Conservation (phyloP, 1,139 yeast species). For the Scheffersomyces segobiensis region DNA sequence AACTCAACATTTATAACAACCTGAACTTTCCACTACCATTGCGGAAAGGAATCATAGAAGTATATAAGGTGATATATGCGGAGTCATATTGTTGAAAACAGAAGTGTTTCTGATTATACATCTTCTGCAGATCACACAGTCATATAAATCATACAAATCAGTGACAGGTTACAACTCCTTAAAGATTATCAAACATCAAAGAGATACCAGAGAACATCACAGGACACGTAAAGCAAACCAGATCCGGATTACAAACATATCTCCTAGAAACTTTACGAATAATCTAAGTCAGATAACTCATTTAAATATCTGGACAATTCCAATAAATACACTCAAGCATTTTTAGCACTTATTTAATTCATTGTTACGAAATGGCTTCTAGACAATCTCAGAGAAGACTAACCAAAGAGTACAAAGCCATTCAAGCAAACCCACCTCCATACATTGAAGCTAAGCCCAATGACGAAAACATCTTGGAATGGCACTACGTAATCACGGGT, state of each 20-base stretch:
- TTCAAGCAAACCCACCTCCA: conserved; percentile 78
- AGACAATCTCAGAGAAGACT: conserved; percentile 53
- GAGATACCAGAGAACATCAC: too few relatives aligned
- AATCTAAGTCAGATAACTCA: too few relatives aligned
- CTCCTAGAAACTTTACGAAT: too few relatives aligned
- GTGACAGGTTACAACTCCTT: neutral
- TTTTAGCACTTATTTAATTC: too few relatives aligned
- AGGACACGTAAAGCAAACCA: neutral
- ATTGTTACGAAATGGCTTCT: conserved; percentile 40
- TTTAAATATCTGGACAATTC: too few relatives aligned
- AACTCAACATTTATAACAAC: neutral
- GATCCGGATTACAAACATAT: too few relatives aligned
- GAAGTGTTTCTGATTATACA: neutral
- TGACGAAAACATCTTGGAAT: conserved; percentile 52
- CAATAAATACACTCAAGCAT: too few relatives aligned
- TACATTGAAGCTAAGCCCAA: conserved; percentile 80
- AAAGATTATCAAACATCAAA: too few relatives aligned
- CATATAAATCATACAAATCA: neutral
- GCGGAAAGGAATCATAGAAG: neutral
- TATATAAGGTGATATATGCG: neutral
- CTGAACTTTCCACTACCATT: neutral
- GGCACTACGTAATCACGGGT: conserved; percentile 83
- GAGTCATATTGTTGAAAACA: neutral
- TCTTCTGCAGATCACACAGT: neutral
- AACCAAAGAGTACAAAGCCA: conserved; percentile 75